A percentile compares a stretch with the other conserved stretches of the same genome.
phyloP scores from a whole-genome alignment of 2,329 filamentous ascomycete genomes.

The Phialophora tarda region DNA sequence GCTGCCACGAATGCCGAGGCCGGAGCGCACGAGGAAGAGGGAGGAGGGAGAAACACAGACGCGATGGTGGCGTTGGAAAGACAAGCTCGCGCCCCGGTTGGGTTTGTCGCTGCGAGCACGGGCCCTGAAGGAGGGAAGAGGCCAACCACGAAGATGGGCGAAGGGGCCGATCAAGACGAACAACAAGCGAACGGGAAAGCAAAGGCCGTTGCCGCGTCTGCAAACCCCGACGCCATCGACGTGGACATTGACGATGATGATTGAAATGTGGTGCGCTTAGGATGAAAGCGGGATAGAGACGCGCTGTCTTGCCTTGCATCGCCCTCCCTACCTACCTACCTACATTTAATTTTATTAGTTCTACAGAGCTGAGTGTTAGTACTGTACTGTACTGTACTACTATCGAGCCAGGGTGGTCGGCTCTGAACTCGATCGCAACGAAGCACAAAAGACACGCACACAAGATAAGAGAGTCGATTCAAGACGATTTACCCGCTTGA shows the following conservation, averaged over 20 bases:
- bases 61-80: constrained; percentile 89
- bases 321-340: not conserved
- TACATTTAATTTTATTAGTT: no score
- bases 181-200: not conserved
- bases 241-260: constrained; percentile 62
- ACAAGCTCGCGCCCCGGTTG: constrained; percentile 83
- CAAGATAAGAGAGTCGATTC: no score
- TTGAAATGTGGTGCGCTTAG: constrained; percentile 4
- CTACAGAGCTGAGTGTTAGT: no score
- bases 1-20: constrained; percentile 45
- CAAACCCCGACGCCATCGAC: constrained; percentile 87
- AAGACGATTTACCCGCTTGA: no score
- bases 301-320: not conserved
- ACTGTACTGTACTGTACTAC: no score
- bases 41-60: constrained; percentile 55
- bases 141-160: constrained; percentile 43
- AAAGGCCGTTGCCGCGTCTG: constrained; percentile 48
- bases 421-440: no score
- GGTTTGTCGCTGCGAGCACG: constrained; percentile 87
- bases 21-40: constrained; percentile 52
- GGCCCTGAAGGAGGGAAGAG: constrained; percentile 69
- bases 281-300: not conserved
- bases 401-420: no score
- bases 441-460: no score
- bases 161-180: constrained; percentile 37